Conservation (phyloP, 352 stramenopile genomes). For the Phytopythium litorale region DNA sequence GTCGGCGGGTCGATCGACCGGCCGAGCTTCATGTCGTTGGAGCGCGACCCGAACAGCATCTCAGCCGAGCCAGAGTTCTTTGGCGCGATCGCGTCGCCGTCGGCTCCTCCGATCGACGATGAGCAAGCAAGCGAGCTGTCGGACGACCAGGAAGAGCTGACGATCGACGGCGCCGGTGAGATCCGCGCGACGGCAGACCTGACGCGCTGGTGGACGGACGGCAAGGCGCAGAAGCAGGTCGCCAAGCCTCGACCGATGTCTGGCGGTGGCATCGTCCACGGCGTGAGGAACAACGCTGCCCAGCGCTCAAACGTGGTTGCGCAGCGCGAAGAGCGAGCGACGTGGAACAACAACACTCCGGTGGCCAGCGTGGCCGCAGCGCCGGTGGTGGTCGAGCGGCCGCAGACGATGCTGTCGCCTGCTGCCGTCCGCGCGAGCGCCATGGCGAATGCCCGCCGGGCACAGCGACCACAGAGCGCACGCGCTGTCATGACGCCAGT, state of each 20-base stretch:
- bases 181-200: constrained; percentile 44
- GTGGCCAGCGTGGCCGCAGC: neutral
- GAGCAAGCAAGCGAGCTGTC: constrained; percentile 30
- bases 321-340: neutral
- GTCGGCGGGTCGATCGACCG: constrained; percentile 7
- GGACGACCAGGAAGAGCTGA: constrained; percentile 47
- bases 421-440: neutral
- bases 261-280: constrained; percentile 6
- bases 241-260: constrained; percentile 12
- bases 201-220: constrained; percentile 41
- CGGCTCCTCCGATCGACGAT: constrained; percentile 16
- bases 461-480: constrained; percentile 5
- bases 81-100: constrained; percentile 20
- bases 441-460: neutral
- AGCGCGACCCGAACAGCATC: constrained; percentile 22
- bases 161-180: constrained; percentile 28
- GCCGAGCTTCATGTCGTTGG: constrained; percentile 34
- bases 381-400: neutral
- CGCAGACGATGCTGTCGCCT: constrained; percentile 7
- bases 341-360: neutral
- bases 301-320: neutral
- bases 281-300: constrained; percentile 1
- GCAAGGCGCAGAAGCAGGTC: constrained; percentile 10
- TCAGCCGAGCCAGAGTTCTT: constrained; percentile 20
- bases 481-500: neutral